Conservation (phyloP, 2,329 filamentous ascomycete genomes). For the Cyphellophora europaea region DNA sequence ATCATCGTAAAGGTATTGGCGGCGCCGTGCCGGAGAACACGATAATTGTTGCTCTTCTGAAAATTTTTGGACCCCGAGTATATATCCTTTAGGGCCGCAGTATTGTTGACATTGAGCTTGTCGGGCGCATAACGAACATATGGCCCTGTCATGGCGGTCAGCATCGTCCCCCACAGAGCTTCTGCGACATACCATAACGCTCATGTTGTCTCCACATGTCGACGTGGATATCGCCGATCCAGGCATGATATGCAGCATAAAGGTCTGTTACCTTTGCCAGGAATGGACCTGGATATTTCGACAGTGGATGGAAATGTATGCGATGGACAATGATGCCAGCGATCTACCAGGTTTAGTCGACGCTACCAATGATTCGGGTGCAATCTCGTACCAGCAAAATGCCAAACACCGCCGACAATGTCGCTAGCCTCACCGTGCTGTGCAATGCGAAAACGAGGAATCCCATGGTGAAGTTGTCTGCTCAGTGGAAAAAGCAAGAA, state of each 20-base stretch:
- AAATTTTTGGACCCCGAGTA: neutral
- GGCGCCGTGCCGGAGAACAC: neutral
- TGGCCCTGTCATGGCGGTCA: neutral
- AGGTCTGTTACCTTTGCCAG: conserved; percentile 31
- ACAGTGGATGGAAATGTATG: conserved; percentile 43
- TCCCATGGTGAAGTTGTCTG: too few species aligned
- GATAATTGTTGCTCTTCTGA: neutral
- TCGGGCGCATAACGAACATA: neutral
- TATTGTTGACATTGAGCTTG: neutral
- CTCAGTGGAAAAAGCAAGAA: too few species aligned
- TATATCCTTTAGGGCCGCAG: neutral
- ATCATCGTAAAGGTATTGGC: neutral
- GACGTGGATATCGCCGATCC: conserved; percentile 1
- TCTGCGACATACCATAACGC: neutral
- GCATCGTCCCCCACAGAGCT: neutral
- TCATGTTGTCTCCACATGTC: neutral
- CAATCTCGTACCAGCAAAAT: too few species aligned
- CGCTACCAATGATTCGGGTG: too few species aligned
- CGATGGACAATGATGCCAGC: conserved; percentile 8
- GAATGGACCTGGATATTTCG: conserved; percentile 56
- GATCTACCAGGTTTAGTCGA: too few species aligned
- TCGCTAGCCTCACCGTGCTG: too few species aligned
- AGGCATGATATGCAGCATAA: conserved; percentile 3
- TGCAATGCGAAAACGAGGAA: too few species aligned
- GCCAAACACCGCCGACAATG: too few species aligned